These are phyloP conservation scores for Ustilago sp. DNA, from an alignment of 1,284 basidiomycete species.

Conservation along the genomic window DNA sequence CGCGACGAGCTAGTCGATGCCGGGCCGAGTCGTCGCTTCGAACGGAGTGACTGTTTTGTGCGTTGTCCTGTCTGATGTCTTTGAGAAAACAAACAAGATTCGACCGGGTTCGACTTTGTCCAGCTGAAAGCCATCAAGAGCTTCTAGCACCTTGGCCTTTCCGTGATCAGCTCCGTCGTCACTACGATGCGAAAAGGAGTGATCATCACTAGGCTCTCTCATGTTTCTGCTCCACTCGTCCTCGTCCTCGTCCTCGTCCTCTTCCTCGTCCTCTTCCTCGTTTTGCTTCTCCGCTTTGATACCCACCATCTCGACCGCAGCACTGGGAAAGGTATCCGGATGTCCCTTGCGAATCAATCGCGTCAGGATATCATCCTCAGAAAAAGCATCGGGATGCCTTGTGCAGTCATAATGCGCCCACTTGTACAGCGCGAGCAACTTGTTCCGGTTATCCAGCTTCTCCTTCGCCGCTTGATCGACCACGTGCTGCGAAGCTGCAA, in stretches of 20 bases:
- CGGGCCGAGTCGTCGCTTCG: constrained; percentile 4
- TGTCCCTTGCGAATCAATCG: constrained; percentile 16
- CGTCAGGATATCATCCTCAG: constrained; percentile 40
- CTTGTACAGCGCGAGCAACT: constrained; percentile 82
- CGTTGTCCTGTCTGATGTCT: constrained; percentile 31
- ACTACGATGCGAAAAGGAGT: constrained; percentile 20
- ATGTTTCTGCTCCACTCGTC: constrained; percentile 38
- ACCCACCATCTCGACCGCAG: background rate
- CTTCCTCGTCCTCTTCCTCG: constrained; percentile 12
- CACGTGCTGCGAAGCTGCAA: constrained; percentile 57
- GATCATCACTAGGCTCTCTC: constrained; percentile 35
- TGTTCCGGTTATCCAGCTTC: constrained; percentile 77
- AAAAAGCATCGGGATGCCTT: constrained; percentile 32
- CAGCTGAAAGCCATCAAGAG: constrained; percentile 21
- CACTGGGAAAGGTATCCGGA: background rate
- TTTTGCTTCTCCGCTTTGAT: constrained; percentile 23
- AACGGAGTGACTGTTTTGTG: constrained; percentile 11
- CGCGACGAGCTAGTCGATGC: constrained; percentile 5
- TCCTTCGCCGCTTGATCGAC: constrained; percentile 20
- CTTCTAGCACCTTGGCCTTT: background rate
- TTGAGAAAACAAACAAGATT: constrained; percentile 51
- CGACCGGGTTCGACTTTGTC: constrained; percentile 36
- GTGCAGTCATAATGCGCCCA: constrained; percentile 83
- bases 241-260: constrained; percentile 11
- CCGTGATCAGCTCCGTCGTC: constrained; percentile 10